A percentile compares a stretch with the other conserved stretches of the same genome.
Conservation (phyloP, 2,329 filamentous ascomycete genomes). For the Cercospora citrullina region DNA sequence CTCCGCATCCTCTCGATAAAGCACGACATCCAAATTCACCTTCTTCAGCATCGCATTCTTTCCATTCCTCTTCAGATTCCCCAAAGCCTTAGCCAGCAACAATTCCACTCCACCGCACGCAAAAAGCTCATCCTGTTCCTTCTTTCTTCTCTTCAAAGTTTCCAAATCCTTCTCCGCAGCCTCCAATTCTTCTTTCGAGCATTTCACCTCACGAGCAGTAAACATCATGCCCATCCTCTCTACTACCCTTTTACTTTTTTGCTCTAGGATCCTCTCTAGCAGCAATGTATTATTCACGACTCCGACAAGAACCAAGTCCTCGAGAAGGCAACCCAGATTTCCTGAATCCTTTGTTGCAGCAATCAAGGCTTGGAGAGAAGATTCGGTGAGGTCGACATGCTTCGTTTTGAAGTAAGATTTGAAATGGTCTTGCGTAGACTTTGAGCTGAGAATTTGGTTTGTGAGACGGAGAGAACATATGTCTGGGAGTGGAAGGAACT, state of each 20-base stretch:
- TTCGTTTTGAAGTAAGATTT: background rate
- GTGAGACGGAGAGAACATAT: background rate
- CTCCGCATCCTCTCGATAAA: background rate
- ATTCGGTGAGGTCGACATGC: background rate
- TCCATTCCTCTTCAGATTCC: background rate
- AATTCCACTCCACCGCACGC: background rate
- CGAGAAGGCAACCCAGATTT: background rate
- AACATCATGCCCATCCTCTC: background rate
- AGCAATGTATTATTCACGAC: background rate
- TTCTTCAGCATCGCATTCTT: background rate
- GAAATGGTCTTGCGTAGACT: background rate
- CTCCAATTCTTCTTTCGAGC: background rate
- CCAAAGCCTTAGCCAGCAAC: background rate
- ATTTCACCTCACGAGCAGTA: background rate
- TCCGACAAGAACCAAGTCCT: background rate
- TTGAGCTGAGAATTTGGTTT: background rate
- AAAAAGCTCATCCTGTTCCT: background rate
- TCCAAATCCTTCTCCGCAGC: background rate
- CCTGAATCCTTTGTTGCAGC: background rate
- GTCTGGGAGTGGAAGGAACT: background rate
- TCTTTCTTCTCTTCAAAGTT: background rate
- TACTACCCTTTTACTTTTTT: background rate
- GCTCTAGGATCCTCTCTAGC: background rate
- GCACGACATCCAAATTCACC: background rate
- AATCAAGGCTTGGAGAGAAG: background rate